A percentile compares a stretch with the other conserved stretches of the same genome.
Evolutionary conservation across 441 rosid genomes (phyloP).

Genomic region (Mallotus japonicus): DNA sequence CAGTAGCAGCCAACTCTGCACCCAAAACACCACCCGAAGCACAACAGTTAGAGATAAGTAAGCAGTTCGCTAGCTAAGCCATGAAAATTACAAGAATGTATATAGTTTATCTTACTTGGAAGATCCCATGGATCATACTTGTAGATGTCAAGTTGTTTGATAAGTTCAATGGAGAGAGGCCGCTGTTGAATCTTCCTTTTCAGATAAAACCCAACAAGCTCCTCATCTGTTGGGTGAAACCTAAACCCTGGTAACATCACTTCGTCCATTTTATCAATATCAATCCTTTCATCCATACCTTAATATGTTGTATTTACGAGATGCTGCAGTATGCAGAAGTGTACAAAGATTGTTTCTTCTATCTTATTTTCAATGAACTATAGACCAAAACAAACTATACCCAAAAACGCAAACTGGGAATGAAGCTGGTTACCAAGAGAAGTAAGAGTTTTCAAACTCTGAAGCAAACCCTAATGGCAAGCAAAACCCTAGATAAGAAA

Average conservation of each 20-base stretch:
- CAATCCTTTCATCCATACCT: slow-evolving; percentile 12
- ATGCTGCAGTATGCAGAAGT: background rate
- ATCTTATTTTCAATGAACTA: background rate
- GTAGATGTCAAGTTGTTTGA: slow-evolving; percentile 62
- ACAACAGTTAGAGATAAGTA: background rate
- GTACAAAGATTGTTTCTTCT: background rate
- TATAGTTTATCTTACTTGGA: slow-evolving; percentile 43
- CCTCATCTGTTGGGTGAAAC: slow-evolving; percentile 72
- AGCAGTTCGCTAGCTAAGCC: background rate
- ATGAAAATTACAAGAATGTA: too few relatives aligned
- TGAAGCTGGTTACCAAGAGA: background rate
- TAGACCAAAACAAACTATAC: background rate
- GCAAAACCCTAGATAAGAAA: slow-evolving; percentile 19
- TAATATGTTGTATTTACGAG: too few relatives aligned
- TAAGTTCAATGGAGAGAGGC: slow-evolving; percentile 43
- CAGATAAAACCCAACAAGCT: slow-evolving; percentile 60
- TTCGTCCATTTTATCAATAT: slow-evolving; percentile 24
- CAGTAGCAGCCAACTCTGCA: slow-evolving; percentile 40
- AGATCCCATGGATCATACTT: slow-evolving; percentile 73
- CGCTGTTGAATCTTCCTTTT: slow-evolving; percentile 47
- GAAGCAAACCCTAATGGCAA: slow-evolving; percentile 25
- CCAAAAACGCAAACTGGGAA: background rate
- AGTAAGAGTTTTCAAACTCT: background rate
- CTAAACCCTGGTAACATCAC: slow-evolving; percentile 53
- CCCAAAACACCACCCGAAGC: background rate